Conservation (phyloP, 805 yeast genomes). For the Priceomyces medius region DNA sequence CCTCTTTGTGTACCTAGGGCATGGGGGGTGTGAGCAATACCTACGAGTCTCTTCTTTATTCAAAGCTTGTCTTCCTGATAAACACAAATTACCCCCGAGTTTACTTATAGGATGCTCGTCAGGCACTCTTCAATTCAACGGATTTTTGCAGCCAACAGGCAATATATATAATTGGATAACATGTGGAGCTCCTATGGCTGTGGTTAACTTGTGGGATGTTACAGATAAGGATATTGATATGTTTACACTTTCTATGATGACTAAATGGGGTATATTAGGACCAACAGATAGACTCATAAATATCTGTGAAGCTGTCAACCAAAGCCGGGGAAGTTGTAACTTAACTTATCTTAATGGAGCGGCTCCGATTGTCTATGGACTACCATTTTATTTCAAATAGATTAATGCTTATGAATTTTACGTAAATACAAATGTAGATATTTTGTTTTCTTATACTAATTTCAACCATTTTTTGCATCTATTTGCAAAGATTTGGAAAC, state of each 20-base stretch:
- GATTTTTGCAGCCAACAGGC: conserved; percentile 70
- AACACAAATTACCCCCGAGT: conserved; percentile 52
- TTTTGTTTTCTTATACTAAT: neutral
- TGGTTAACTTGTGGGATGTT: conserved; percentile 94
- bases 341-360: conserved; percentile 82
- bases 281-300: conserved; percentile 13
- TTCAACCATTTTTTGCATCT: neutral
- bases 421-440: too few relatives aligned
- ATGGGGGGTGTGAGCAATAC: conserved; percentile 94
- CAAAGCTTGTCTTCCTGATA: conserved; percentile 19
- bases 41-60: conserved; percentile 53
- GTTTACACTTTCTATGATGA: conserved; percentile 62
- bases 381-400: conserved; percentile 51
- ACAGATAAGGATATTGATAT: conserved; percentile 93
- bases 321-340: conserved; percentile 66
- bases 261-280: conserved; percentile 60
- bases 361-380: conserved; percentile 88
- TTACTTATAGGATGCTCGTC: conserved; percentile 90
- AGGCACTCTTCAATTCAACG: conserved; percentile 58
- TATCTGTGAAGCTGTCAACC: conserved; percentile 56
- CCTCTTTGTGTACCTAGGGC: conserved; percentile 81
- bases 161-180: conserved; percentile 71
- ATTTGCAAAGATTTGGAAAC: too few relatives aligned
- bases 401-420: neutral
- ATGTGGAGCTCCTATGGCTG: conserved; percentile 79